Conservation (phyloP, 2,329 filamentous ascomycete species). For the Trichoderma cornu-damae region DNA sequence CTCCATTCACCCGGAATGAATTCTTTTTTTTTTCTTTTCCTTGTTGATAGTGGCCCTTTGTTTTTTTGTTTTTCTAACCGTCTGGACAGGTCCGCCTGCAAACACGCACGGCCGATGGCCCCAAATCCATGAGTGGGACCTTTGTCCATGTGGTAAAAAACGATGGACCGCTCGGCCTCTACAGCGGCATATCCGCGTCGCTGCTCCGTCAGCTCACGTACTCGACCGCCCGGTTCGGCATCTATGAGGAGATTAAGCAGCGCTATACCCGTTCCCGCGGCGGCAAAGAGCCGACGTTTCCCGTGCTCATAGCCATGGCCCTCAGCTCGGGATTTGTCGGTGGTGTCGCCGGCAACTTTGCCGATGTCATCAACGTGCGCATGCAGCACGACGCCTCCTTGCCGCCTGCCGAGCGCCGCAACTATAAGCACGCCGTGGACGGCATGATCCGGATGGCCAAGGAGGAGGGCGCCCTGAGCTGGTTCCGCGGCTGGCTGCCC, state of each 20-base stretch:
- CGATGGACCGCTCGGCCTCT: slow-evolving; percentile 75
- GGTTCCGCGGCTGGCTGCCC: slow-evolving; percentile 82
- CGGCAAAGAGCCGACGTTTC: slow-evolving; percentile 57
- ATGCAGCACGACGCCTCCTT: slow-evolving; percentile 93
- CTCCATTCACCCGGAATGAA: neutral
- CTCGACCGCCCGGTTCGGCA: slow-evolving; percentile 90
- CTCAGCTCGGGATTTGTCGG: slow-evolving; percentile 80
- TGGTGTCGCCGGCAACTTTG: slow-evolving; percentile 86
- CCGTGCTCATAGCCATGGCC: slow-evolving; percentile 76
- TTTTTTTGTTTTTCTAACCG: no score
- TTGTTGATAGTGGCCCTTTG: neutral
- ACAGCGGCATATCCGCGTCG: slow-evolving; percentile 87
- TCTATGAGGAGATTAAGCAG: slow-evolving; percentile 90
- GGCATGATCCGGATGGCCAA: slow-evolving; percentile 82
- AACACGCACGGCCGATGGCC: slow-evolving; percentile 69
- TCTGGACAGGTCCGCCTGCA: slow-evolving; percentile 72
- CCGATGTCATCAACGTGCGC: slow-evolving; percentile 93
- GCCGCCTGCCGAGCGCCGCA: slow-evolving; percentile 65
- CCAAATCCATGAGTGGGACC: slow-evolving; percentile 78
- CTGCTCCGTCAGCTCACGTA: slow-evolving; percentile 93
- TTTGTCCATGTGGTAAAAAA: slow-evolving; percentile 73
- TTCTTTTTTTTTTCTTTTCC: neutral
- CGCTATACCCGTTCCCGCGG: slow-evolving; percentile 46
- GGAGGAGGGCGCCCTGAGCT: slow-evolving; percentile 68
- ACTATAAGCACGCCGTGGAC: slow-evolving; percentile 85